A percentile compares a stretch with the other conserved stretches of the same genome.
phyloP scores from a whole-genome alignment of 768 basidiomycete species.

The Kwoniella heveanensis region DNA sequence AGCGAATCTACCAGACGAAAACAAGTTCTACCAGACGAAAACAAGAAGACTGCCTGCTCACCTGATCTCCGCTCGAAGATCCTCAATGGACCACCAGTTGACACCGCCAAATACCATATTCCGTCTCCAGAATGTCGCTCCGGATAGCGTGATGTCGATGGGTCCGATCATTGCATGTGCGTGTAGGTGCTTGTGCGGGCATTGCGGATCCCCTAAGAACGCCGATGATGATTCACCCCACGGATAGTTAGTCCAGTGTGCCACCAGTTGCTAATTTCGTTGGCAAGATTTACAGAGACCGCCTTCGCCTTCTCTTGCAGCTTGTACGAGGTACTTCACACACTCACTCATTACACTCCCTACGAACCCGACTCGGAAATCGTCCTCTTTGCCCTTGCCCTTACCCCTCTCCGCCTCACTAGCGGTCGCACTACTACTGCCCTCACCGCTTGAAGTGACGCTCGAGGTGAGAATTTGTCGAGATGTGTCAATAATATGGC shows the following conservation, averaged over 20 bases:
- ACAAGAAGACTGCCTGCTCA: constrained; percentile 15
- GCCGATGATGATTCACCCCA: not conserved
- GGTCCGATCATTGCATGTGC: constrained; percentile 44
- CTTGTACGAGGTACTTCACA: not conserved
- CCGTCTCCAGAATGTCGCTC: constrained; percentile 42
- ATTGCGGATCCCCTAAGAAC: constrained; percentile 41
- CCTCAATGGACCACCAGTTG: constrained; percentile 47
- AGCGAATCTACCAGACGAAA: too few species aligned
- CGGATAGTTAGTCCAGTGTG: not conserved
- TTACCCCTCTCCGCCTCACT: constrained; percentile 30
- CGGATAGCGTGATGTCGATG: constrained; percentile 34
- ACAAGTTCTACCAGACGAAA: too few species aligned
- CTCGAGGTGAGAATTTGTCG: constrained; percentile 11
- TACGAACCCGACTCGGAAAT: constrained; percentile 45
- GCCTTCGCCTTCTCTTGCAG: too few species aligned
- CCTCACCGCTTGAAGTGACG: not conserved
- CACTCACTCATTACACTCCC: constrained; percentile 37
- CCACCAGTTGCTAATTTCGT: too few species aligned
- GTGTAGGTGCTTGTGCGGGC: constrained; percentile 44
- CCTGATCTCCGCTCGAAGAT: constrained; percentile 50
- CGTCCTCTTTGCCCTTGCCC: constrained; percentile 18
- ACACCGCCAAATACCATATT: constrained; percentile 42
- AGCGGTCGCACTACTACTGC: constrained; percentile 4
- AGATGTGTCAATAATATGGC: constrained; percentile 36
- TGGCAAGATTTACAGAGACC: too few species aligned